These are phyloP conservation scores for Vinca minor DNA, from an alignment of 257 asterid species.

Conservation along the genomic window DNA sequence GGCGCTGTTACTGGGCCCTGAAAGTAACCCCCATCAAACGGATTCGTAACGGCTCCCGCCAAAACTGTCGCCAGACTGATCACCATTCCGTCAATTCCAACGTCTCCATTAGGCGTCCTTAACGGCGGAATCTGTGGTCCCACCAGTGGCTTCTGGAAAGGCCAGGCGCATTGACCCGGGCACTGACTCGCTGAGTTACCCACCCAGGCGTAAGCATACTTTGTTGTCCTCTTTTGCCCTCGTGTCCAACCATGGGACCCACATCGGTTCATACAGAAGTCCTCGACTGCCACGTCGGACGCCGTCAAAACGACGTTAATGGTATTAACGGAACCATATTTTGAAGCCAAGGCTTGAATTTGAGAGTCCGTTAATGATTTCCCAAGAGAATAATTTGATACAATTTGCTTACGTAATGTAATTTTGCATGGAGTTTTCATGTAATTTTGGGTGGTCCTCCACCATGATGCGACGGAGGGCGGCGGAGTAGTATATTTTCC, in stretches of 20 bases:
- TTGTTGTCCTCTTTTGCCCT: constrained; percentile 15
- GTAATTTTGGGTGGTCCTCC: constrained; percentile 40
- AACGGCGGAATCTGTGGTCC: constrained; percentile 44
- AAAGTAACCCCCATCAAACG: constrained; percentile 41
- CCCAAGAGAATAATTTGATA: constrained; percentile 24
- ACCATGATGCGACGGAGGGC: constrained; percentile 30
- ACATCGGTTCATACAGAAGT: constrained; percentile 41
- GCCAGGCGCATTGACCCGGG: constrained; percentile 51
- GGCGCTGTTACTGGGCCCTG: constrained; percentile 39
- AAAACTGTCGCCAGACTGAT: constrained; percentile 38
- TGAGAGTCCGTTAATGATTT: constrained; percentile 26
- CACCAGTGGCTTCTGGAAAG: constrained; percentile 35
- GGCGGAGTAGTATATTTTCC: neutral
- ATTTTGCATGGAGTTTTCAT: constrained; percentile 16
- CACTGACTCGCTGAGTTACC: constrained; percentile 41
- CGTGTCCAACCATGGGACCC: constrained; percentile 39
- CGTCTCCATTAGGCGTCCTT: constrained; percentile 38
- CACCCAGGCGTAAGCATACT: constrained; percentile 38
- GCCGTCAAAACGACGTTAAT: constrained; percentile 34
- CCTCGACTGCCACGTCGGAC: constrained; percentile 31
- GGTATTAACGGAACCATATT: constrained; percentile 12
- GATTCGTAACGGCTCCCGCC: constrained; percentile 43
- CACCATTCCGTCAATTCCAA: constrained; percentile 42
- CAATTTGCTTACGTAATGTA: constrained; percentile 19
- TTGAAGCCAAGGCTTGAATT: constrained; percentile 23